Evolutionary conservation across 176 grass and related monocot species (phyloP), one percentile per base, ranked within the genome.

Genomic region (Triticum turgidum): DNA sequence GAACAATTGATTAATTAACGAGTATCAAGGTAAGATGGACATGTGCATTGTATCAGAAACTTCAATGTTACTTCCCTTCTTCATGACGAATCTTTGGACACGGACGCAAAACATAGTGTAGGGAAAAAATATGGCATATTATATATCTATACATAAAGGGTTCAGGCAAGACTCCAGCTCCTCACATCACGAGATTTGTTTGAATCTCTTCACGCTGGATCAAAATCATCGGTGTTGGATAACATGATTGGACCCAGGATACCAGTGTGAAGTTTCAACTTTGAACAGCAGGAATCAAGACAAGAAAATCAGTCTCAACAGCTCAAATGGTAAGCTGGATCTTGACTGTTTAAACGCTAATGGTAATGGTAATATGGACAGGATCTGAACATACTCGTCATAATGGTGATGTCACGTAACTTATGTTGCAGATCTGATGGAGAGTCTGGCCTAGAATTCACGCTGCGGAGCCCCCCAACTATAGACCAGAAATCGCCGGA

Each of bases 391-490:
- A 44, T 2, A 18, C 35, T 32, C 22, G 20, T n/a, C 72, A 34
- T 56, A 77, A 41, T 11, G 20, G 35, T 44, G 15, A 14, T 34
- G 5, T 15, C 24, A 29, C 12, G 52, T 12, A 47, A 78, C 25
- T 34, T 12, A 17, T 65, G 66, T 32, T 32, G 42, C 76, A 80
- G 82, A 89, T 89, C 82, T 84, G 62, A 79, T 20, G 29, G 38
- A 9, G 6, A 69, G 21, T 22, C 17, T 58, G 1, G 49, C 1
- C 74, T 30, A 71, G 5, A 81, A 75, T 39, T 70, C 1, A 63
- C 29, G 27, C 49, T 13, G 2, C 8, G 59, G 44, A 59, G 8
- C 70, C 25, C 25, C 65, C 29, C 11, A 61, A 9, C 27, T 17
- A 18, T 12, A 69, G 9, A n/a, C 20, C 30, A 84, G 45, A 76